Conservation (phyloP, 2,329 filamentous ascomycete genomes). For the Penicillium verrucosum region DNA sequence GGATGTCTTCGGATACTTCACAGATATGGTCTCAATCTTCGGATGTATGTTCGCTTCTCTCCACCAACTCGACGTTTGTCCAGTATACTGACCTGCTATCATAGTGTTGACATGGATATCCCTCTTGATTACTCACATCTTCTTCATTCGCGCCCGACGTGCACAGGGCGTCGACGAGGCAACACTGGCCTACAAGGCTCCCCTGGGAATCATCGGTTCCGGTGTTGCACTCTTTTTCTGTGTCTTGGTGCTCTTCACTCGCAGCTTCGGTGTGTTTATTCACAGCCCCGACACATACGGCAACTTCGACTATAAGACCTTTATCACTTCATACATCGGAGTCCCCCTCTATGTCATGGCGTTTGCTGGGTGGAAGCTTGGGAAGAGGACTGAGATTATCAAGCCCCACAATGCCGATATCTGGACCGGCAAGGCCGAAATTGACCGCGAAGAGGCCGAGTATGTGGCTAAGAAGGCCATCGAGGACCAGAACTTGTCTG, state of each 20-base stretch:
- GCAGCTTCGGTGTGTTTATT: slow-evolving; percentile 72
- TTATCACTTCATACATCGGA: slow-evolving; percentile 70
- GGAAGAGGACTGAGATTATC: slow-evolving; percentile 53
- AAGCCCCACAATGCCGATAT: slow-evolving; percentile 61
- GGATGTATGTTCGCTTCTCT: slow-evolving; percentile 34
- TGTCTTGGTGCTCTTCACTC: slow-evolving; percentile 69
- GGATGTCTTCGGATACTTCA: slow-evolving; percentile 60
- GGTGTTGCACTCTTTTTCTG: slow-evolving; percentile 65
- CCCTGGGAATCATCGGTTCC: slow-evolving; percentile 66
- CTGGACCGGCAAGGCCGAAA: slow-evolving; percentile 66
- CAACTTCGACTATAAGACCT: slow-evolving; percentile 66
- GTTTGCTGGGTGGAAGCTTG: slow-evolving; percentile 63
- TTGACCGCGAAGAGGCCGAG: slow-evolving; percentile 61
- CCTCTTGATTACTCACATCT: slow-evolving; percentile 64
- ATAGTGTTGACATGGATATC: slow-evolving; percentile 60
- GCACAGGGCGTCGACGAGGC: slow-evolving; percentile 57
- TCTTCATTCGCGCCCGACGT: slow-evolving; percentile 58
- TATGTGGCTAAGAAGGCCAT: slow-evolving; percentile 3
- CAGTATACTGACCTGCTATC: neutral
- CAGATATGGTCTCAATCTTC: slow-evolving; percentile 62
- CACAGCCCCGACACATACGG: slow-evolving; percentile 40
- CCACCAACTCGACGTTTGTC: neutral
- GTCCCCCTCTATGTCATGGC: slow-evolving; percentile 68
- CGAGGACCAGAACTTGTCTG: slow-evolving; percentile 6
- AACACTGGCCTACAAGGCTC: slow-evolving; percentile 61